A percentile compares a stretch with the other conserved stretches of the same genome.
Evolutionary conservation across 1,284 basidiomycete species (phyloP).

Genomic region (Cryptococcus sp.): DNA sequence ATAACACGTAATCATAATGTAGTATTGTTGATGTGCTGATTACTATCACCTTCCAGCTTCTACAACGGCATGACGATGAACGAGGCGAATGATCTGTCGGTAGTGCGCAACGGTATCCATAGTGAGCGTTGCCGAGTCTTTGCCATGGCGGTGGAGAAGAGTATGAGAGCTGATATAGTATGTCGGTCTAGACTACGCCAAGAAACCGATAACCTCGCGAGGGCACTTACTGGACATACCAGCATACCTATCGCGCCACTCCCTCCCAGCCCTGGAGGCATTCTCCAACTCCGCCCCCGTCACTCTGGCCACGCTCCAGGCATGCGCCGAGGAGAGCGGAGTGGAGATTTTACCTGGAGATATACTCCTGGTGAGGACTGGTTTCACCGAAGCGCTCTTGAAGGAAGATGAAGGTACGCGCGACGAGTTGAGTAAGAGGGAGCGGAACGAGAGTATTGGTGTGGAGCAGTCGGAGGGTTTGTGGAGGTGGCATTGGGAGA

Average conservation of each 20-base stretch:
- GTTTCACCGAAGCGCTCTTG: conserved; percentile 50
- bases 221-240: conserved; percentile 53
- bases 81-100: conserved; percentile 23
- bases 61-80: conserved; percentile 24
- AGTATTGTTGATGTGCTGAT: conserved; percentile 28
- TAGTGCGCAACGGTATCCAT: conserved; percentile 25
- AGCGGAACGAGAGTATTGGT: conserved; percentile 31
- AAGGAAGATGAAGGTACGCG: conserved; percentile 21
- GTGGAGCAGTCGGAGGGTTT: conserved; percentile 42
- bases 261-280: conserved; percentile 44
- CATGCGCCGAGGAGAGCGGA: conserved; percentile 32
- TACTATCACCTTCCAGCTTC: background rate
- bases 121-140: conserved; percentile 14
- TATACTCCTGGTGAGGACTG: conserved; percentile 51
- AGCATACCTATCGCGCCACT: conserved; percentile 37
- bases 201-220: conserved; percentile 50
- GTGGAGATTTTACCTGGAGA: conserved; percentile 44
- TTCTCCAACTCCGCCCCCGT: conserved; percentile 35
- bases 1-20: conserved; percentile 23
- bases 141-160: background rate
- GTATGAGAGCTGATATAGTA: background rate
- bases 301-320: conserved; percentile 33
- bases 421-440: conserved; percentile 18
- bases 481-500: conserved; percentile 54
- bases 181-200: conserved; percentile 36